Evolutionary conservation across 2,329 filamentous ascomycete species (phyloP).

Genomic region (Monosporascus cannonballus): DNA sequence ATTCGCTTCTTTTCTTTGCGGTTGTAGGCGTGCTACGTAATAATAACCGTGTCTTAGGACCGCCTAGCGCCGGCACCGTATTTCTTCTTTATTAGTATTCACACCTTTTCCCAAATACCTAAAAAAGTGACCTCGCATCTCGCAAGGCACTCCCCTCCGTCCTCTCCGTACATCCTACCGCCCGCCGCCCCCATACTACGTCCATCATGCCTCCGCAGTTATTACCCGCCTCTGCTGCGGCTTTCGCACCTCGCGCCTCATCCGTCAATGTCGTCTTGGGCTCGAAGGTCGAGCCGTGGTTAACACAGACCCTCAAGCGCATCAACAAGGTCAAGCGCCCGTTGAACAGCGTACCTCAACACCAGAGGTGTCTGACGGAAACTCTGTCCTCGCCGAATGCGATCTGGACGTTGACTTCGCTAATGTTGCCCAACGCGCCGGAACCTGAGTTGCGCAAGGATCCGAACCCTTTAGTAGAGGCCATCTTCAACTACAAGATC

Average conservation of each 20-base stretch:
- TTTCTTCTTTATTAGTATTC: slow-evolving; percentile 34
- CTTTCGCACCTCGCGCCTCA: slow-evolving; percentile 84
- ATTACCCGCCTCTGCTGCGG: slow-evolving; percentile 89
- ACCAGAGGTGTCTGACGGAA: slow-evolving; percentile 92
- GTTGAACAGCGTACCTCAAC: slow-evolving; percentile 92
- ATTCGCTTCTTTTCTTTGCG: slow-evolving; percentile 51
- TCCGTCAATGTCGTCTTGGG: slow-evolving; percentile 92
- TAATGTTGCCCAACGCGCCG: slow-evolving; percentile 88
- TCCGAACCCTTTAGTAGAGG: slow-evolving; percentile 75
- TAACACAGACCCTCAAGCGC: slow-evolving; percentile 93
- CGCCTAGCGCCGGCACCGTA: slow-evolving; percentile 43
- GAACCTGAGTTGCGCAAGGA: slow-evolving; percentile 80
- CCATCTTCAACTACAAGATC: slow-evolving; percentile 87
- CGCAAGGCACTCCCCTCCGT: slow-evolving; percentile 17
- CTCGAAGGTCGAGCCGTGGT: slow-evolving; percentile 90
- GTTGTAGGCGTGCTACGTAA: slow-evolving; percentile 57
- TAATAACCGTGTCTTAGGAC: slow-evolving; percentile 50
- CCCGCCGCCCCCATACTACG: background rate
- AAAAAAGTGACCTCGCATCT: slow-evolving; percentile 15
- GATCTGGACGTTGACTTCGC: slow-evolving; percentile 88
- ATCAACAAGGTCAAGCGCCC: slow-evolving; percentile 96
- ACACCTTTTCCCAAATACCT: slow-evolving; percentile 32
- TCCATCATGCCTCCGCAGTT: slow-evolving; percentile 82
- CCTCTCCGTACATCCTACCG: slow-evolving; percentile 25
- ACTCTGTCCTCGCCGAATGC: slow-evolving; percentile 83